Conservation (phyloP, 306 rosid genomes). For the Echinosophora koreensis region DNA sequence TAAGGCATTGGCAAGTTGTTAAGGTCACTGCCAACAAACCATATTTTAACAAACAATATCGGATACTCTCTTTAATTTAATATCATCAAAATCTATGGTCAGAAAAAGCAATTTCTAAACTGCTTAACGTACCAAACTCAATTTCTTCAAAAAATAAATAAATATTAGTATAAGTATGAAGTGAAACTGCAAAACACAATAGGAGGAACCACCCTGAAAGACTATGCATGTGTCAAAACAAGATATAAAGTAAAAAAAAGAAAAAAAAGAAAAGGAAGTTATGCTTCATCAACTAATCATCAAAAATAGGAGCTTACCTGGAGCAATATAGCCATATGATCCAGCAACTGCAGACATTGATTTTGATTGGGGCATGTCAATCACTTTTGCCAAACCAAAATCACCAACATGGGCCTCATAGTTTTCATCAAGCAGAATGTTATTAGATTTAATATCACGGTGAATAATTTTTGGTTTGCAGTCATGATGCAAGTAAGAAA, state of each 20-base stretch:
- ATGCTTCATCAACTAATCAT: conserved; percentile 8
- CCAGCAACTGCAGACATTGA: conserved; percentile 99
- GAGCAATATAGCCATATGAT: conserved; percentile 98
- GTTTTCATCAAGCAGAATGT: conserved; percentile 85
- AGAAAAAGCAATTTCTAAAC: conserved; percentile 30
- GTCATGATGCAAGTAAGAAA: conserved; percentile 95
- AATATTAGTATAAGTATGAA: not conserved
- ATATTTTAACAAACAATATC: not conserved
- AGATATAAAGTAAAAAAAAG: not conserved
- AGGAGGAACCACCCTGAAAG: not conserved
- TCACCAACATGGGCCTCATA: conserved; percentile 99
- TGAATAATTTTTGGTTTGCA: conserved; percentile 95
- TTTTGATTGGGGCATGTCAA: conserved; percentile 97
- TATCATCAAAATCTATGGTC: not conserved
- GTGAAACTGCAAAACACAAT: conserved; percentile 5
- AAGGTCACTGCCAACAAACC: not conserved
- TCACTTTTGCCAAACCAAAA: conserved; percentile 95
- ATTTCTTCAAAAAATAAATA: not conserved
- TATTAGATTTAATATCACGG: conserved; percentile 94
- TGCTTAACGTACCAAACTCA: conserved; percentile 22
- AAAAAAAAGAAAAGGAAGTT: not conserved
- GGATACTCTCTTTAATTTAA: not conserved
- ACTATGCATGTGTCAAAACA: conserved; percentile 7
- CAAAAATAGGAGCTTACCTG: conserved; percentile 65
- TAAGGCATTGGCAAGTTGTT: not conserved